Percentiles rank a stretch among this genome's conserved stretches.
Conservation (phyloP, 1,284 basidiomycete genomes). For the Ceratobasidium sp. region DNA sequence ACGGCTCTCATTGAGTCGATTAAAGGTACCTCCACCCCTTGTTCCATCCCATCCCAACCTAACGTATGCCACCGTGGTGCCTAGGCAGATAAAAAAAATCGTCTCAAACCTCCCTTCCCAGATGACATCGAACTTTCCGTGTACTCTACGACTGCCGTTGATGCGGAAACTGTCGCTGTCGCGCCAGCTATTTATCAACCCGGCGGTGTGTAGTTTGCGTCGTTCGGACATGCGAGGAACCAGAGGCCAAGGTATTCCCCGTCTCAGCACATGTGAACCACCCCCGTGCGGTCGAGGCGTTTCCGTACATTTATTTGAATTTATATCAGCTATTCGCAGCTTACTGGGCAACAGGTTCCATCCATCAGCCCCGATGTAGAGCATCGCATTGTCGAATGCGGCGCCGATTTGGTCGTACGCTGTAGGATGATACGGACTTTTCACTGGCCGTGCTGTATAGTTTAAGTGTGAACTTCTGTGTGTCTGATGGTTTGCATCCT, state of each 20-base stretch:
- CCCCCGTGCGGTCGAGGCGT: conserved; percentile 95
- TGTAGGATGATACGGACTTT: conserved; percentile 80
- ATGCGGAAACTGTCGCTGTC: conserved; percentile 98
- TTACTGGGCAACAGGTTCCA: background rate
- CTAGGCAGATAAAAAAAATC: conserved; percentile 90
- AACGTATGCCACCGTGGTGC: background rate
- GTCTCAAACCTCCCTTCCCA: conserved; percentile 99
- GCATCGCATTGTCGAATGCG: conserved; percentile 81
- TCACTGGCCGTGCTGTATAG: conserved; percentile 85
- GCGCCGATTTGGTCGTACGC: conserved; percentile 89
- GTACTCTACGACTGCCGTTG: conserved; percentile 96
- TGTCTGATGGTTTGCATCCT: too few relatives aligned
- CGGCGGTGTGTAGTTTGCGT: conserved; percentile 92
- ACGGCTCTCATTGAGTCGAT: conserved; percentile 97
- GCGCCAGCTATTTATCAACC: conserved; percentile 96
- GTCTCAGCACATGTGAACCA: conserved; percentile 98
- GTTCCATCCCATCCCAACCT: background rate
- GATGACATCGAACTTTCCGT: conserved; percentile 98
- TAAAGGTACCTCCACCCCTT: conserved; percentile 64
- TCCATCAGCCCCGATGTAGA: conserved; percentile 82
- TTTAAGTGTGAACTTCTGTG: conserved; percentile 67
- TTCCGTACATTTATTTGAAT: conserved; percentile 71
- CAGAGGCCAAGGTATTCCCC: conserved; percentile 97
- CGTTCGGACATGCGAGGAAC: conserved; percentile 93
- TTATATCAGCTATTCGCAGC: background rate